Evolutionary conservation across 805 yeast genomes (phyloP).

Genomic region (Lipomyces yamanashiensis): DNA sequence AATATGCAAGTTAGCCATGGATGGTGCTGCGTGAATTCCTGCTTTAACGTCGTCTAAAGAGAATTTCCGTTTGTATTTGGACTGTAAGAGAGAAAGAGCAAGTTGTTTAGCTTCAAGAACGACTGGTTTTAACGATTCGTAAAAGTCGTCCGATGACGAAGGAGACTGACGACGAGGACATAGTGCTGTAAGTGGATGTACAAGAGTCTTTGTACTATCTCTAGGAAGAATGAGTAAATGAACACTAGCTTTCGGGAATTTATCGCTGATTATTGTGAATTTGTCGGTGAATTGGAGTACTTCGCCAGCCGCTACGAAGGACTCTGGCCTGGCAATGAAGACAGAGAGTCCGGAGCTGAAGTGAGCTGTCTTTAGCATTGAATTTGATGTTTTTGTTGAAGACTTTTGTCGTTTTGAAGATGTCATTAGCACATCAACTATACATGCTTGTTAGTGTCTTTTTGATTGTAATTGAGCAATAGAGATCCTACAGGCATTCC

Average conservation of each 20-base stretch:
- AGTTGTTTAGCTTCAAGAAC: constrained; percentile 48
- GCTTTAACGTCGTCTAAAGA: constrained; percentile 47
- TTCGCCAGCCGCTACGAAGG: constrained; percentile 40
- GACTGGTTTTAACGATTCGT: constrained; percentile 43
- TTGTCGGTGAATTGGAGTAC: constrained; percentile 57
- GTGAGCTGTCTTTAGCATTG: background rate
- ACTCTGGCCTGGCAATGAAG: constrained; percentile 56
- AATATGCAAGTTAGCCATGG: constrained; percentile 69
- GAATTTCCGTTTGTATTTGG: constrained; percentile 24
- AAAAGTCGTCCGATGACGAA: constrained; percentile 38
- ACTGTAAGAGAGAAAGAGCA: constrained; percentile 38
- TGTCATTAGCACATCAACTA: constrained; percentile 10
- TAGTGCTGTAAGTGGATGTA: constrained; percentile 61
- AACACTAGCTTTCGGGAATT: constrained; percentile 63
- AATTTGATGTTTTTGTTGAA: background rate
- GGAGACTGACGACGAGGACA: background rate
- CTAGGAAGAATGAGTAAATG: constrained; percentile 70
- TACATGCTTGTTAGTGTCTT: background rate
- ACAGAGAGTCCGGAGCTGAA: constrained; percentile 53
- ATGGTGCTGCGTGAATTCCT: constrained; percentile 75
- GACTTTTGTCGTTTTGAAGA: constrained; percentile 1
- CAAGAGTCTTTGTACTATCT: constrained; percentile 47
- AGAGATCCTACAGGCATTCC: constrained; percentile 13
- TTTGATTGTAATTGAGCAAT: background rate
- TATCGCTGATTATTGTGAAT: constrained; percentile 62